These are phyloP conservation scores for Lentinula edodes DNA, from an alignment of 768 basidiomycete species.

Conservation along the genomic window DNA sequence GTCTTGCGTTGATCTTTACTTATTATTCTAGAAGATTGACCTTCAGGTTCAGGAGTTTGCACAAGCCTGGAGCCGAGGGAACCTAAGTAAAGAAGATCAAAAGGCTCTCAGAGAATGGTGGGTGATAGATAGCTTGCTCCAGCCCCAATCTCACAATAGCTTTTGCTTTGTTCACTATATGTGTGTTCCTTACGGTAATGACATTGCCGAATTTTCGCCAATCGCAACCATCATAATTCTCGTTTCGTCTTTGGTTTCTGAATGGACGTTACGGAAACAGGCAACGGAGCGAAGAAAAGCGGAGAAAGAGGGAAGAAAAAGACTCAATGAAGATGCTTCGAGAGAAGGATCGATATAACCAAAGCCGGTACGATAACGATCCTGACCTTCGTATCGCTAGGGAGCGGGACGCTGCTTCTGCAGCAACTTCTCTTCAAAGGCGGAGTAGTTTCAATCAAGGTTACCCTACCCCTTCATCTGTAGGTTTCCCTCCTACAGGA, in stretches of 20 bases:
- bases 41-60: slow-evolving; percentile 47
- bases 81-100: slow-evolving; percentile 34
- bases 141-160: not conserved
- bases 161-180: not conserved
- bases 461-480: slow-evolving; percentile 14
- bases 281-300: slow-evolving; percentile 41
- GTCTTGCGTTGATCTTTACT: slow-evolving; percentile 12
- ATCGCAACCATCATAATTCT: not conserved
- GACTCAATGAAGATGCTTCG: slow-evolving; percentile 40
- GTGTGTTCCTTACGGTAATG: not conserved
- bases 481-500: slow-evolving; percentile 25
- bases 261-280: slow-evolving; percentile 20
- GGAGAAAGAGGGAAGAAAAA: slow-evolving; percentile 40
- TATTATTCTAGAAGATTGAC: not conserved
- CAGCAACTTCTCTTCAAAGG: slow-evolving; percentile 31
- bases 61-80: slow-evolving; percentile 47
- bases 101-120: slow-evolving; percentile 44
- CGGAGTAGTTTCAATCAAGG: slow-evolving; percentile 51
- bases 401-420: slow-evolving; percentile 40
- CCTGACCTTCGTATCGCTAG: slow-evolving; percentile 52
- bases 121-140: not conserved
- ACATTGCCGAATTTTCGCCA: not conserved
- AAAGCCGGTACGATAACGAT: slow-evolving; percentile 37
- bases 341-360: slow-evolving; percentile 39
- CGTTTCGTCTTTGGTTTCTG: not conserved